phyloP scores from a whole-genome alignment of 2,329 filamentous ascomycete genomes.

The Xenosphaeropsis pyriputrescens region DNA sequence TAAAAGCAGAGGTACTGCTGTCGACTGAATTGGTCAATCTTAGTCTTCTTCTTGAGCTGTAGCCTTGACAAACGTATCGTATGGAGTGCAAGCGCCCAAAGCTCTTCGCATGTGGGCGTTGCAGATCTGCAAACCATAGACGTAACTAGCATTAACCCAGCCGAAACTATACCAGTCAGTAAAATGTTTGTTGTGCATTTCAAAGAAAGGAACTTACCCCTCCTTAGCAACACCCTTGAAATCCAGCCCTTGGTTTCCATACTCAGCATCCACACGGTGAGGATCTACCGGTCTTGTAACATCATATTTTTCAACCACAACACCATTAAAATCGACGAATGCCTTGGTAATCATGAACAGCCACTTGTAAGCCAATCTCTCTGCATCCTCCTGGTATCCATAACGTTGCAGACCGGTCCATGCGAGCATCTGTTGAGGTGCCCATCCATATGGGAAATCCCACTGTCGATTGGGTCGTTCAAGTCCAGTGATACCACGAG shows the following conservation, averaged over 20 bases:
- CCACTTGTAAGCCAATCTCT: slow-evolving; percentile 90
- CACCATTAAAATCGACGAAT: slow-evolving; percentile 95
- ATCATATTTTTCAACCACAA: slow-evolving; percentile 98
- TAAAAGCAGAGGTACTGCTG: no score
- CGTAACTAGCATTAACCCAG: slow-evolving; percentile 97
- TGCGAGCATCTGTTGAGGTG: slow-evolving; percentile 93
- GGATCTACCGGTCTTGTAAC: slow-evolving; percentile 83
- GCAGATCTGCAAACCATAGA: slow-evolving; percentile 80
- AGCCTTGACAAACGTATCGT: slow-evolving; percentile 49
- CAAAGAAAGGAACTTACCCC: slow-evolving; percentile 49
- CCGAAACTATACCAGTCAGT: slow-evolving; percentile 56
- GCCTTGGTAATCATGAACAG: slow-evolving; percentile 97
- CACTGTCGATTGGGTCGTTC: slow-evolving; percentile 89
- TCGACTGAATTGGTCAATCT: no score
- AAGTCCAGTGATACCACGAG: slow-evolving; percentile 64
- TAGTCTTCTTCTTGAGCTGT: background rate
- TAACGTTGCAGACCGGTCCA: slow-evolving; percentile 91
- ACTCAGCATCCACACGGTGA: slow-evolving; percentile 90
- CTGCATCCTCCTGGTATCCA: slow-evolving; percentile 79
- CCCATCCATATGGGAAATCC: slow-evolving; percentile 98
- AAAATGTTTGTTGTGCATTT: background rate
- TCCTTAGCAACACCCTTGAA: slow-evolving; percentile 94
- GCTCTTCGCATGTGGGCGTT: slow-evolving; percentile 82
- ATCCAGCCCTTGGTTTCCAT: slow-evolving; percentile 89
- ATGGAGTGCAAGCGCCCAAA: slow-evolving; percentile 75